Percentiles rank a stretch among this genome's conserved stretches.
These are phyloP conservation scores for Nitzschia palea DNA, from an alignment of 108 stramenopile species.

Conservation along the genomic window DNA sequence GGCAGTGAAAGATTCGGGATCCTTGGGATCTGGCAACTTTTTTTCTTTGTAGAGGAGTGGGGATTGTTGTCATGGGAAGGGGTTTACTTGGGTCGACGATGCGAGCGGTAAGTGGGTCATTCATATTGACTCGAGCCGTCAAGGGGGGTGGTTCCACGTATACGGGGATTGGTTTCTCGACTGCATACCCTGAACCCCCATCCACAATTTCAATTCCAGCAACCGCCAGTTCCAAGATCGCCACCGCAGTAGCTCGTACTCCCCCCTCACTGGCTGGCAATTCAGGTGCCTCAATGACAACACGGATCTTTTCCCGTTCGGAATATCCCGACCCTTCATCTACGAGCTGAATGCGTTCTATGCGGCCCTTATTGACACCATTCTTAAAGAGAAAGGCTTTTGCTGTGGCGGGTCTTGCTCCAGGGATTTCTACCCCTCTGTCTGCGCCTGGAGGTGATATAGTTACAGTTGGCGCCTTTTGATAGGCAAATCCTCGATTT, in stretches of 20 bases:
- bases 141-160: slow-evolving; percentile 73
- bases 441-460: slow-evolving; percentile 43
- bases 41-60: slow-evolving; percentile 11
- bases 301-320: slow-evolving; percentile 44
- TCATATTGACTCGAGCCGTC: slow-evolving; percentile 53
- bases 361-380: slow-evolving; percentile 65
- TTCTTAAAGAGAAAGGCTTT: slow-evolving; percentile 59
- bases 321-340: slow-evolving; percentile 71
- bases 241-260: slow-evolving; percentile 54
- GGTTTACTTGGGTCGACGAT: slow-evolving; percentile 31
- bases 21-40: slow-evolving; percentile 29
- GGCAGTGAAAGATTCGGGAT: slow-evolving; percentile 19
- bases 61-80: slow-evolving; percentile 25
- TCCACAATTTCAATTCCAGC: slow-evolving; percentile 60
- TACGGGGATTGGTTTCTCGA: slow-evolving; percentile 62
- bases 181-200: slow-evolving; percentile 80
- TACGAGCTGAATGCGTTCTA: slow-evolving; percentile 59
- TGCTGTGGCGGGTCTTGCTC: slow-evolving; percentile 48
- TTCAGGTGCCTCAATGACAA: slow-evolving; percentile 61
- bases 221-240: slow-evolving; percentile 71
- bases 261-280: slow-evolving; percentile 41
- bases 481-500: slow-evolving; percentile 69
- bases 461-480: slow-evolving; percentile 56
- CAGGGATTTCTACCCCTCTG: slow-evolving; percentile 13
- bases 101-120: slow-evolving; percentile 51